Evolutionary conservation across 257 asterid species (phyloP).

Genomic region (Penstemon eatonii): DNA sequence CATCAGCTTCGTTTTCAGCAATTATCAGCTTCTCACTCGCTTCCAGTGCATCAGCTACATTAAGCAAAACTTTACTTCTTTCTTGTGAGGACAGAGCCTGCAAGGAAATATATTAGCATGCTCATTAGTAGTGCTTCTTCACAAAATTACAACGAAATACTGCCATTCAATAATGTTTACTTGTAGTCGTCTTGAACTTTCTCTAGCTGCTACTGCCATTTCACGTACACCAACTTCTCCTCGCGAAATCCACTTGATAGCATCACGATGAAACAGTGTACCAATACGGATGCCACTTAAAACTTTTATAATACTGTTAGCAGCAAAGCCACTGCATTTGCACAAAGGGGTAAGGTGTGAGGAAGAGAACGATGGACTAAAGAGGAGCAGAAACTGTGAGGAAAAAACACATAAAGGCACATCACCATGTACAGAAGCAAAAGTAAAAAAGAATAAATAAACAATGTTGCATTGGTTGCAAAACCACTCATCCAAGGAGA

Average conservation of each 20-base stretch:
- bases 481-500: neutral
- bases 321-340: conserved; percentile 62
- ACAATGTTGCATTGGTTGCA: no score
- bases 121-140: neutral
- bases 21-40: conserved; percentile 58
- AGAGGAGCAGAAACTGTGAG: neutral
- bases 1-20: conserved; percentile 75
- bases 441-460: neutral
- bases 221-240: conserved; percentile 59
- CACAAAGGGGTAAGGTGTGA: conserved; percentile 21
- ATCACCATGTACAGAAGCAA: conserved; percentile 15
- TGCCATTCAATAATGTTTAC: conserved; percentile 31
- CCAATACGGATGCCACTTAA: conserved; percentile 61
- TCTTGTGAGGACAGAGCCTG: conserved; percentile 70
- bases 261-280: conserved; percentile 71
- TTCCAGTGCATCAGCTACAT: conserved; percentile 76
- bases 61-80: conserved; percentile 71
- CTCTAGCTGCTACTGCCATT: conserved; percentile 80
- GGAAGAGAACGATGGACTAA: conserved; percentile 23
- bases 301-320: conserved; percentile 53
- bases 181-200: conserved; percentile 73
- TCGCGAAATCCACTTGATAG: conserved; percentile 56
- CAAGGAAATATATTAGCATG: conserved; percentile 19
- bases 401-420: neutral
- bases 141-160: neutral